Percentiles rank a stretch among this genome's conserved stretches.
Evolutionary conservation across 345 rosid genomes (phyloP).

Genomic region (Ceriops decandra): DNA sequence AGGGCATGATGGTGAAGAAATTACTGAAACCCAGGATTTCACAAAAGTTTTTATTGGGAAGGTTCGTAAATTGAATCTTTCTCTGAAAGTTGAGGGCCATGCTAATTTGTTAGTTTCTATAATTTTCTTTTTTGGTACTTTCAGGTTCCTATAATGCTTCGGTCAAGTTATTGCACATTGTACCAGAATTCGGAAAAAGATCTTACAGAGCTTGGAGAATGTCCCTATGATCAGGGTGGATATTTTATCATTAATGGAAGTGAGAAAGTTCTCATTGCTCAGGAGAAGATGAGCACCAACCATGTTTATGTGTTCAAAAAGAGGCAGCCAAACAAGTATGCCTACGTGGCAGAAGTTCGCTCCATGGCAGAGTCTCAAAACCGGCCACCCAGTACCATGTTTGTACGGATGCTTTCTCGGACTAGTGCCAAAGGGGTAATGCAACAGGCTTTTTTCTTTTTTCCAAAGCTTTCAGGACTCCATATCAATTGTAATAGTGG

Average conservation of each 20-base stretch:
- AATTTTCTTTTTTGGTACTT: background rate
- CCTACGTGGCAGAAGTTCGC: constrained; percentile 87
- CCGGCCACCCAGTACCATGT: constrained; percentile 96
- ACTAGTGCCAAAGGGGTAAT: constrained; percentile 97
- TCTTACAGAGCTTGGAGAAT: constrained; percentile 96
- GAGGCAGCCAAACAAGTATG: constrained; percentile 94
- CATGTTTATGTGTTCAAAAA: constrained; percentile 96
- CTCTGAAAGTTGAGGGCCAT: constrained; percentile 5
- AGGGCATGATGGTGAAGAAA: constrained; percentile 99
- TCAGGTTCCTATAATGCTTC: constrained; percentile 97
- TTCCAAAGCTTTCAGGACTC: background rate
- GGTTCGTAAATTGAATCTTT: constrained; percentile 34
- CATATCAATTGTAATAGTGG: background rate
- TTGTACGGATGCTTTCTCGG: constrained; percentile 97
- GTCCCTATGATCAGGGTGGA: constrained; percentile 98
- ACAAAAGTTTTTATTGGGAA: constrained; percentile 94
- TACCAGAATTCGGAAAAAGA: constrained; percentile 93
- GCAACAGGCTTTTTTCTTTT: background rate
- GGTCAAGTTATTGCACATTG: constrained; percentile 87
- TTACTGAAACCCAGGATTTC: constrained; percentile 87
- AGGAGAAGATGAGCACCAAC: constrained; percentile 99
- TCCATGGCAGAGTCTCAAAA: constrained; percentile 98
- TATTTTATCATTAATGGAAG: constrained; percentile 97
- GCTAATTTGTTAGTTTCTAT: constrained; percentile 7
- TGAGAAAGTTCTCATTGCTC: constrained; percentile 97